Percentiles rank a stretch among this genome's conserved stretches.
phyloP scores from a whole-genome alignment of 805 yeast species.

The Saccharomycopsis vini region DNA sequence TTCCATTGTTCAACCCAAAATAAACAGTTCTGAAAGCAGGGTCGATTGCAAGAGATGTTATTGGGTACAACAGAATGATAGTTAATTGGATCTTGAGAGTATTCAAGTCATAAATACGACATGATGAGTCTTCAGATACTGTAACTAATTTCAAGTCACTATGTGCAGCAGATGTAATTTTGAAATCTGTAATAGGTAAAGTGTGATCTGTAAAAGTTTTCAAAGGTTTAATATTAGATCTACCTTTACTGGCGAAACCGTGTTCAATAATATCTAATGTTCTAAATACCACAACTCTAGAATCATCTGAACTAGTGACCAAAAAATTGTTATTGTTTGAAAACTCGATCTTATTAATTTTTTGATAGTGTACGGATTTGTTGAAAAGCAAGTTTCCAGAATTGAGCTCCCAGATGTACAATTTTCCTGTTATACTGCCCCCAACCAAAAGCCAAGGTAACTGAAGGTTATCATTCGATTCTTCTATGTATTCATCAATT shows the following conservation, averaged over 20 bases:
- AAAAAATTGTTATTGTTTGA: slow-evolving; percentile 56
- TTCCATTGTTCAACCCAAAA: slow-evolving; percentile 59
- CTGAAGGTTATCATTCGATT: slow-evolving; percentile 33
- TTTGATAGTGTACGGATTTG: slow-evolving; percentile 73
- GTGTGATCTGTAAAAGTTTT: slow-evolving; percentile 55
- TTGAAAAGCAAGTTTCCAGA: slow-evolving; percentile 69
- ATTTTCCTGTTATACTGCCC: slow-evolving; percentile 64
- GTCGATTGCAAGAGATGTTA: slow-evolving; percentile 55
- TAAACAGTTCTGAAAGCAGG: slow-evolving; percentile 72
- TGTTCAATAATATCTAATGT: slow-evolving; percentile 45
- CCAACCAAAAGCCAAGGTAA: slow-evolving; percentile 63
- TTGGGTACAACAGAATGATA: slow-evolving; percentile 53
- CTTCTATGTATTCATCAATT: neutral
- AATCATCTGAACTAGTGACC: slow-evolving; percentile 73
- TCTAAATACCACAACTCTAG: slow-evolving; percentile 71
- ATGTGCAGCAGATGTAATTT: slow-evolving; percentile 37
- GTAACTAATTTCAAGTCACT: slow-evolving; percentile 60
- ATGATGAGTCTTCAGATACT: slow-evolving; percentile 63
- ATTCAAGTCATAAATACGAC: slow-evolving; percentile 61
- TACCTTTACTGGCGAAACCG: slow-evolving; percentile 23
- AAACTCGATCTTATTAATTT: slow-evolving; percentile 50
- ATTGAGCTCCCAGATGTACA: slow-evolving; percentile 77
- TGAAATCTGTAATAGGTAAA: slow-evolving; percentile 34
- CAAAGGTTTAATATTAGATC: slow-evolving; percentile 41
- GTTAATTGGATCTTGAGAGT: slow-evolving; percentile 46